These are phyloP conservation scores for Pseudogymnoascus sp. DNA, from an alignment of 2,329 filamentous ascomycete genomes.

Conservation along the genomic window DNA sequence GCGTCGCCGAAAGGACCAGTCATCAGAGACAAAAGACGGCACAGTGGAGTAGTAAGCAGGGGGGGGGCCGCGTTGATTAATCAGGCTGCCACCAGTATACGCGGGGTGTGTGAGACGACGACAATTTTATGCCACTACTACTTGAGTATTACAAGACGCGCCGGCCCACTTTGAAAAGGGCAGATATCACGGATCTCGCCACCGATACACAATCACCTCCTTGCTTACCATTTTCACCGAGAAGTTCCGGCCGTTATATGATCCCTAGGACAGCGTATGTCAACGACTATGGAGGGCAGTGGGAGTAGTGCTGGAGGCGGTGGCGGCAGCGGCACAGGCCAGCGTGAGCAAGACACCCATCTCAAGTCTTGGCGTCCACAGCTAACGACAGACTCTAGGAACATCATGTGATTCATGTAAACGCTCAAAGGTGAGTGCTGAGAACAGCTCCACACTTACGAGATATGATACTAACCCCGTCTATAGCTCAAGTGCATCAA, in stretches of 20 bases:
- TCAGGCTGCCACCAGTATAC: background rate
- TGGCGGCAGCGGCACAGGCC: background rate
- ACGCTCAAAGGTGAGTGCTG: conserved; percentile 20
- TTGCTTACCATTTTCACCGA: background rate
- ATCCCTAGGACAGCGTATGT: background rate
- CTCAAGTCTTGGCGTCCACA: conserved; percentile 1
- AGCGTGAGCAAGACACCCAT: background rate
- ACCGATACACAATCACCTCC: conserved; percentile 2
- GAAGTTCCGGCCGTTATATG: background rate
- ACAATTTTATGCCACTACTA: background rate
- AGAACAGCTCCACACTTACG: background rate
- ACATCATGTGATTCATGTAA: conserved; percentile 24
- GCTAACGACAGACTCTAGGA: conserved; percentile 3
- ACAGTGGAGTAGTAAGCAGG: background rate
- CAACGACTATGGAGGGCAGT: background rate
- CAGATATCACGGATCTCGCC: background rate
- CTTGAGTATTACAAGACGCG: background rate
- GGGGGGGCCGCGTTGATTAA: background rate
- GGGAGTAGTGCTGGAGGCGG: background rate
- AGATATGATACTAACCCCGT: background rate
- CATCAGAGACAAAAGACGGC: background rate
- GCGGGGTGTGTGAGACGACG: background rate
- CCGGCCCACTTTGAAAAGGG: background rate
- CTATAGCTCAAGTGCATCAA: conserved; percentile 18
- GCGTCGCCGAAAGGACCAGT: background rate